These are phyloP conservation scores for Massariosphaeria phaeospora DNA, from an alignment of 495 filamentous ascomycete species.

Conservation along the genomic window DNA sequence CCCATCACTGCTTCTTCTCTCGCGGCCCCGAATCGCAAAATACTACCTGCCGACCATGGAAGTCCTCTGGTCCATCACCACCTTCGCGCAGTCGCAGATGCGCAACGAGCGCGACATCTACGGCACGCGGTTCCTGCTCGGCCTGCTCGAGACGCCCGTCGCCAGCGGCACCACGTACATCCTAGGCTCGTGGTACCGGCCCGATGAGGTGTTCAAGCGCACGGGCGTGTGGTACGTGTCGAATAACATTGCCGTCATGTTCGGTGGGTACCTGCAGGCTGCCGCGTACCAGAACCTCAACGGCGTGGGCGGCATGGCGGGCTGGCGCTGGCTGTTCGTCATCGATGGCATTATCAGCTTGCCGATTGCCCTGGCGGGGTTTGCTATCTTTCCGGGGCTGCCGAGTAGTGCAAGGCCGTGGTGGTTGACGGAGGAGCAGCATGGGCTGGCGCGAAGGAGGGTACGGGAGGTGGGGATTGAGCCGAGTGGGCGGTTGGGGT, in stretches of 20 bases:
- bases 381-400: conserved; percentile 68
- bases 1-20: conserved; percentile 37
- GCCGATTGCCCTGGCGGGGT: conserved; percentile 48
- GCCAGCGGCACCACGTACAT: conserved; percentile 48
- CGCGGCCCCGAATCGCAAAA: conserved; percentile 23
- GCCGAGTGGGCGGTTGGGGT: conserved; percentile 11
- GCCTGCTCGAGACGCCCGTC: conserved; percentile 35
- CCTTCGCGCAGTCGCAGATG: conserved; percentile 48
- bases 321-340: conserved; percentile 69
- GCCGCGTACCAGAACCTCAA: conserved; percentile 47
- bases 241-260: conserved; percentile 39
- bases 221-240: conserved; percentile 47
- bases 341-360: conserved; percentile 63
- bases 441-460: conserved; percentile 5
- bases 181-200: conserved; percentile 56
- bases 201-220: conserved; percentile 51
- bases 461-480: conserved; percentile 16
- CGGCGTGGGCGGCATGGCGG: conserved; percentile 36
- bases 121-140: conserved; percentile 46
- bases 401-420: conserved; percentile 57
- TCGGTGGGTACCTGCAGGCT: conserved; percentile 49
- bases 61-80: conserved; percentile 48
- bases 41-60: conserved; percentile 43
- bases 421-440: conserved; percentile 17
- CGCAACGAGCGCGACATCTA: conserved; percentile 50